These are phyloP conservation scores for Penicillium paradoxum DNA, from an alignment of 495 filamentous ascomycete species.

Conservation along the genomic window DNA sequence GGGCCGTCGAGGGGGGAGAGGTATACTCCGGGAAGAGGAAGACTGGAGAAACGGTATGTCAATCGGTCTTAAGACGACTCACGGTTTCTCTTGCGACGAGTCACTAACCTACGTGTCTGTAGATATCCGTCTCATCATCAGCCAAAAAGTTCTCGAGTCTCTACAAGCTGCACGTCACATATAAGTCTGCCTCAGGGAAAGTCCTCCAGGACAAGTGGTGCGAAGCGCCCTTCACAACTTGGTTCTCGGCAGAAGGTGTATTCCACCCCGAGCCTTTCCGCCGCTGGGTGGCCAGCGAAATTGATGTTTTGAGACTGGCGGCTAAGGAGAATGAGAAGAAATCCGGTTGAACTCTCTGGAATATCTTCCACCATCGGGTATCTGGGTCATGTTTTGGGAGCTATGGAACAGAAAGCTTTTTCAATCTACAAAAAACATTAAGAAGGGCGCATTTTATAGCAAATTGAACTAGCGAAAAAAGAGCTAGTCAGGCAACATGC, in stretches of 20 bases:
- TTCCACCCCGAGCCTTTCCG: slow-evolving; percentile 85
- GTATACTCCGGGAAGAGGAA: slow-evolving; percentile 68
- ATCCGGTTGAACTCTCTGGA: slow-evolving; percentile 7
- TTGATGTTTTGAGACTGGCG: slow-evolving; percentile 62
- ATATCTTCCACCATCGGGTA: background rate
- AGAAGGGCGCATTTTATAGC: background rate
- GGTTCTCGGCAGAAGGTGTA: slow-evolving; percentile 78
- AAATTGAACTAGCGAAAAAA: too few relatives aligned
- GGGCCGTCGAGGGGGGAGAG: slow-evolving; percentile 72
- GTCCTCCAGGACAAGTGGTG: slow-evolving; percentile 48
- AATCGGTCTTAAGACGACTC: background rate
- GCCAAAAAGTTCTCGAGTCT: slow-evolving; percentile 71
- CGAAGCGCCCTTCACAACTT: slow-evolving; percentile 68
- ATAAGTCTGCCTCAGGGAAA: slow-evolving; percentile 44
- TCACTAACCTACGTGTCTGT: background rate
- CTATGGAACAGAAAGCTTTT: background rate
- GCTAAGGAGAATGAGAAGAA: slow-evolving; percentile 56
- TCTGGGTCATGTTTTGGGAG: background rate
- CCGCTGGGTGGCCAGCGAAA: slow-evolving; percentile 64
- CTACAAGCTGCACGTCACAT: slow-evolving; percentile 67
- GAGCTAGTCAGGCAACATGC: too few relatives aligned
- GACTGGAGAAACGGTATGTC: slow-evolving; percentile 50
- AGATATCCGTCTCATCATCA: slow-evolving; percentile 64
- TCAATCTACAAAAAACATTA: background rate
- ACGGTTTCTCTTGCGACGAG: background rate